phyloP scores from a whole-genome alignment of 2,329 filamentous ascomycete genomes.

The Pyrenophora graminea region DNA sequence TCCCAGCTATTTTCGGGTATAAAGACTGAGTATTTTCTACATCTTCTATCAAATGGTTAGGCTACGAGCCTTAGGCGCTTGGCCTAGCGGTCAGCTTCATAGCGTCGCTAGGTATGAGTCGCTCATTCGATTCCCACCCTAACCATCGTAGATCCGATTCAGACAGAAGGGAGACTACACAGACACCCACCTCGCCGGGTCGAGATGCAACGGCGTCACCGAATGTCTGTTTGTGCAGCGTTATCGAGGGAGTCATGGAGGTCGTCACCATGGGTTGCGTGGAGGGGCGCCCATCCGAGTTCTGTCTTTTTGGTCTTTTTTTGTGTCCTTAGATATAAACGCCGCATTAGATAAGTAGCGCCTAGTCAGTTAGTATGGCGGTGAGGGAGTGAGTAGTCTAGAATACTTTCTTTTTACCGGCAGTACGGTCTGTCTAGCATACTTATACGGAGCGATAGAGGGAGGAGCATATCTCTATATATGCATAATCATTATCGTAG shows the following conservation, averaged over 20 bases:
- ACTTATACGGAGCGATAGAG: neutral
- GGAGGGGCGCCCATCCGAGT: constrained; percentile 6
- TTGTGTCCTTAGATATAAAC: neutral
- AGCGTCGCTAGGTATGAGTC: neutral
- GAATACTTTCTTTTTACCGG: neutral
- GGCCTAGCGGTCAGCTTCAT: neutral
- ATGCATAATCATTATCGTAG: neutral
- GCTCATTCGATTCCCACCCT: neutral
- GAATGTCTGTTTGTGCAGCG: neutral
- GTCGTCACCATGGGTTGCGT: constrained; percentile 5
- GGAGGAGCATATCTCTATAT: neutral
- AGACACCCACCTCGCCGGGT: neutral
- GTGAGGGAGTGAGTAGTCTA: too few species aligned
- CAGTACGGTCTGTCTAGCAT: neutral
- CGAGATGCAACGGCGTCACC: neutral
- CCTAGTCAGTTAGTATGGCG: neutral
- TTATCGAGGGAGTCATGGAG: constrained; percentile 1
- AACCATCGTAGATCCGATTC: too few species aligned
- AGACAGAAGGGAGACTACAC: constrained; percentile 9
- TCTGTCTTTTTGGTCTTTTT: constrained; percentile 4
- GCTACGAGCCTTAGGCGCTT: too few species aligned
- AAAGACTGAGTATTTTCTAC: neutral
- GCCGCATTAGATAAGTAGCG: neutral
- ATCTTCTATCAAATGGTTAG: neutral
- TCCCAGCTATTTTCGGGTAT: neutral